Evolutionary conservation across 805 yeast genomes (phyloP).

Genomic region (Lipomyces spencermartinsiae): DNA sequence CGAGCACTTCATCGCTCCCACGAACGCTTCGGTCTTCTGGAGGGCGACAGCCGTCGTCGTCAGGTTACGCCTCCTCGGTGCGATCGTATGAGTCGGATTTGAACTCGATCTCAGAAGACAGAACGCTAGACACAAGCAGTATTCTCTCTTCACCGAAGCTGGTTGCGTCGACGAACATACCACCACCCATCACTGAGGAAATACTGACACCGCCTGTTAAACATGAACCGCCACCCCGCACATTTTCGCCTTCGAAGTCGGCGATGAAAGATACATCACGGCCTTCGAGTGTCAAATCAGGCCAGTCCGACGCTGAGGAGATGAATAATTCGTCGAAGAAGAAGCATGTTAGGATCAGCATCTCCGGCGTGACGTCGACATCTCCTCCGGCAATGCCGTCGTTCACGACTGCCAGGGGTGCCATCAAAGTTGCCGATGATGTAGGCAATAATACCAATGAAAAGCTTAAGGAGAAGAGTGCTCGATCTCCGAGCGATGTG

Average conservation of each 20-base stretch:
- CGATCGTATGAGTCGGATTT: conserved; percentile 33
- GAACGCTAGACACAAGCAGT: conserved; percentile 18
- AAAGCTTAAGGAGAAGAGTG: not conserved
- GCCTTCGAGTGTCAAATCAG: conserved; percentile 28
- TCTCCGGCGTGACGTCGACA: conserved; percentile 11
- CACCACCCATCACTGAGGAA: conserved; percentile 32
- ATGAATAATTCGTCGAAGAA: conserved; percentile 14
- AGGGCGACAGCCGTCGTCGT: conserved; percentile 3
- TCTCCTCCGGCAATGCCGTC: conserved; percentile 5
- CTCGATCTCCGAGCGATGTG: not conserved
- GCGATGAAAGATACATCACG: conserved; percentile 28
- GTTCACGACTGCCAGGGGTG: not conserved
- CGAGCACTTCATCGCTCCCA: conserved; percentile 16
- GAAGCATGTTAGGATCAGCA: conserved; percentile 26
- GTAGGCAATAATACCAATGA: not conserved
- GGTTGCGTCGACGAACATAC: not conserved
- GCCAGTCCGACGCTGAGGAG: conserved; percentile 14
- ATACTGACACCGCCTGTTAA: not conserved
- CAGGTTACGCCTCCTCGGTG: conserved; percentile 33
- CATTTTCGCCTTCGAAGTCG: conserved; percentile 24
- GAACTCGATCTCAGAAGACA: conserved; percentile 33
- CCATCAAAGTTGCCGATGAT: not conserved
- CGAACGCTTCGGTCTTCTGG: conserved; percentile 11
- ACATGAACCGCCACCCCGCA: conserved; percentile 27
- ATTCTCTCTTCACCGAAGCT: conserved; percentile 12